These are phyloP conservation scores for Lathyrus oleraceus DNA, from an alignment of 306 rosid genomes.

Conservation along the genomic window DNA sequence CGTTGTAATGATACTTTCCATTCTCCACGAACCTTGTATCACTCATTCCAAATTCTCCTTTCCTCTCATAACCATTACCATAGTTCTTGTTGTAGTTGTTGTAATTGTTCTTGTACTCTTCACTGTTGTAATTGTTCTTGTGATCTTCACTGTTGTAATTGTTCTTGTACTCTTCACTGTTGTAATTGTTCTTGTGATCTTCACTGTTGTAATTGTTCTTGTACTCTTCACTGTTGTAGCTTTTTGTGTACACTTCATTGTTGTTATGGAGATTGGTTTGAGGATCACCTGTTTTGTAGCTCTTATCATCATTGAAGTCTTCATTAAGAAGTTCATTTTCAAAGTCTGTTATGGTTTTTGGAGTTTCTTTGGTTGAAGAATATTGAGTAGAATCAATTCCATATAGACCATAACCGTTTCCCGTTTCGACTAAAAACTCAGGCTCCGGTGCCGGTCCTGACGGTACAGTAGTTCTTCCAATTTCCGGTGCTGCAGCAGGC, in stretches of 20 bases:
- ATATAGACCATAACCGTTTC: conserved; percentile 60
- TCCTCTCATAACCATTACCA: conserved; percentile 40
- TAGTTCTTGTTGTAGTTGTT: conserved; percentile 33
- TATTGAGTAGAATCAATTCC: conserved; percentile 36
- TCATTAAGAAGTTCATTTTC: conserved; percentile 46
- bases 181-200: conserved; percentile 25
- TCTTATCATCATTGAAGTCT: conserved; percentile 35
- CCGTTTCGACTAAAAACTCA: conserved; percentile 37
- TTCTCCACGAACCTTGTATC: conserved; percentile 74
- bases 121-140: conserved; percentile 30
- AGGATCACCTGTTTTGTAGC: conserved; percentile 36
- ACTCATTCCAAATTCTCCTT: conserved; percentile 67
- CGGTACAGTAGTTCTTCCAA: conserved; percentile 26
- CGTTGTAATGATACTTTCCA: conserved; percentile 48
- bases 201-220: conserved; percentile 9
- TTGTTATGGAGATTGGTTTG: conserved; percentile 36
- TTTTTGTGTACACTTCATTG: conserved; percentile 25
- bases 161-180: not conserved
- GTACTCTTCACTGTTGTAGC: conserved; percentile 11
- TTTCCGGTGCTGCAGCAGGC: not conserved
- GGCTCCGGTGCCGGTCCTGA: conserved; percentile 44
- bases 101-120: conserved; percentile 19
- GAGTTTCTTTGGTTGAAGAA: conserved; percentile 38
- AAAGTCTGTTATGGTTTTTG: conserved; percentile 37
- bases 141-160: conserved; percentile 14